These are phyloP conservation scores for Nakazawaea holstii DNA, from an alignment of 805 yeast species.

Conservation along the genomic window DNA sequence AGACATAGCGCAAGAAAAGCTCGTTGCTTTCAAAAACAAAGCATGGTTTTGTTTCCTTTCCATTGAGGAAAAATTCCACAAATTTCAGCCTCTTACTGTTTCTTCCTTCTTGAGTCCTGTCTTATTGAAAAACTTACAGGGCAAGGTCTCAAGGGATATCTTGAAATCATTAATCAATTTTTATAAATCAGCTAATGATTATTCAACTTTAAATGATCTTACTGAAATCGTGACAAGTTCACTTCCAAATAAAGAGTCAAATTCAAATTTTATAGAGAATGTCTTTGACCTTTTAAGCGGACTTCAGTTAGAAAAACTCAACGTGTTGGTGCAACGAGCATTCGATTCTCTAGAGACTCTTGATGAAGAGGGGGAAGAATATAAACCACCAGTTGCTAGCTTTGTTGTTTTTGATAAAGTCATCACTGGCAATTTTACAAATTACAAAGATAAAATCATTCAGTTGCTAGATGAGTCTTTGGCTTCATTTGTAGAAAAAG, in stretches of 20 bases:
- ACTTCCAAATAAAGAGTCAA: slow-evolving; percentile 15
- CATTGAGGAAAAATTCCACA: slow-evolving; percentile 5
- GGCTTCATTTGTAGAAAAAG: slow-evolving; percentile 26
- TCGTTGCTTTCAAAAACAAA: slow-evolving; percentile 15
- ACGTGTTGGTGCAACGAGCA: slow-evolving; percentile 18
- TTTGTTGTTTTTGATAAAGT: slow-evolving; percentile 23
- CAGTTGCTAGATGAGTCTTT: slow-evolving; percentile 26
- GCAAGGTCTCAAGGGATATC: slow-evolving; percentile 3
- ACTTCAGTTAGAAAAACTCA: slow-evolving; percentile 16
- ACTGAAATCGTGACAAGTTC: slow-evolving; percentile 7
- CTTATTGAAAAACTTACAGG: neutral
- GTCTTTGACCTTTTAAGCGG: slow-evolving; percentile 16
- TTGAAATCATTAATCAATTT: slow-evolving; percentile 13
- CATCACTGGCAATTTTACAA: slow-evolving; percentile 18
- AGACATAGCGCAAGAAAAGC: slow-evolving; percentile 20
- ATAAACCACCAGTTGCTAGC: slow-evolving; percentile 17
- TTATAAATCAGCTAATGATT: slow-evolving; percentile 15
- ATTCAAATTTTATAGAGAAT: slow-evolving; percentile 22
- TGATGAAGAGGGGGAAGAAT: slow-evolving; percentile 11
- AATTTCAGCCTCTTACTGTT: slow-evolving; percentile 5
- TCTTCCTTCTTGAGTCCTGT: slow-evolving; percentile 2
- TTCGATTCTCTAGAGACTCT: slow-evolving; percentile 22
- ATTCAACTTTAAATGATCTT: neutral
- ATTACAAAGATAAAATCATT: slow-evolving; percentile 22
- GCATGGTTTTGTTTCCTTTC: slow-evolving; percentile 23